Conservation (phyloP, 371 early-diverging fungal genomes). For the Smittium culicis region DNA sequence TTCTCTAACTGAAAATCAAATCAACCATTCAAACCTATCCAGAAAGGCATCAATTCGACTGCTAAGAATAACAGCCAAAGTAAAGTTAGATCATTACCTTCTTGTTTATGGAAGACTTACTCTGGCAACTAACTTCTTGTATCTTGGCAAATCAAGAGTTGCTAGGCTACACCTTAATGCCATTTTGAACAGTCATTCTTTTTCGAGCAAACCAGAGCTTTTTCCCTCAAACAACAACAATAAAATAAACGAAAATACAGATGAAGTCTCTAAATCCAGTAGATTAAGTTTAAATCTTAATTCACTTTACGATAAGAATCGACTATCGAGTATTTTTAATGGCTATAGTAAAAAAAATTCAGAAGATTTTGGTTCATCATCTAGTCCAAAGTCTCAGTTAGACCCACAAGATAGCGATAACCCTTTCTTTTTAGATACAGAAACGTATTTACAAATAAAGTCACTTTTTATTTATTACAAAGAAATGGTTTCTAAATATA, state of each 20-base stretch:
- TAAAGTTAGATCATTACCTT: constrained; percentile 1
- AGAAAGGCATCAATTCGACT: background rate
- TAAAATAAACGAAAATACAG: background rate
- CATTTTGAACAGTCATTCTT: background rate
- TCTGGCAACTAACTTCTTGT: background rate
- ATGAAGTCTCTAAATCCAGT: background rate
- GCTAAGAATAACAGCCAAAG: background rate
- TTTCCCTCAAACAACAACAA: background rate
- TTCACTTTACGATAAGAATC: background rate
- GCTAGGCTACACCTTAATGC: background rate
- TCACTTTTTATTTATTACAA: background rate
- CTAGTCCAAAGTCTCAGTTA: background rate
- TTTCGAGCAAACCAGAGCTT: background rate
- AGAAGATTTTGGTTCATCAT: background rate
- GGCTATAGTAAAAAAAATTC: background rate
- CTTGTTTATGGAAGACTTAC: background rate
- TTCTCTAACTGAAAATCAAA: background rate
- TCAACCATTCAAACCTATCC: background rate
- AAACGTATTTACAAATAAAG: background rate
- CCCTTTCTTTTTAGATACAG: background rate
- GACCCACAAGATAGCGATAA: too few relatives aligned
- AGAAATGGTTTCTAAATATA: background rate
- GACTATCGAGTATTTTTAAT: background rate
- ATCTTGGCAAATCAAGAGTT: background rate
- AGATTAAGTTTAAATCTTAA: background rate